Evolutionary conservation across 257 asterid genomes (phyloP), one percentile per base, ranked within the genome.

Genomic region (Petunia secreta): DNA sequence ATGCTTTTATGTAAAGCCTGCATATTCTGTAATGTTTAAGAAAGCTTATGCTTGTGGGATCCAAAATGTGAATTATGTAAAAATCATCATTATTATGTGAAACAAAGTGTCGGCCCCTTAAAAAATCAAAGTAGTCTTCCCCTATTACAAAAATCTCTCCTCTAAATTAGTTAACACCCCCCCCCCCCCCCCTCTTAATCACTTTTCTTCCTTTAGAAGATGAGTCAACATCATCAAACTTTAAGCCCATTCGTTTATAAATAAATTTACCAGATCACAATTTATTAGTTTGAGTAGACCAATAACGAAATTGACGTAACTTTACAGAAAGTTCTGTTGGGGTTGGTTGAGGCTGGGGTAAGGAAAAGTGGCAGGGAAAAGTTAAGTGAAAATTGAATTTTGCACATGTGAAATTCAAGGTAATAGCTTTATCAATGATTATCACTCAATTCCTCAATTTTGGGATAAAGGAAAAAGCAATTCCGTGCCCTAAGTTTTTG

Each of bases 121-220:
- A 46, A 60, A 57, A 59, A 75, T 50, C 46, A 50, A 52, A 25
- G n/a, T 63, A 55, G 13, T 71, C 75, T 78, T 48, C 58, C 43
- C 16, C 71, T 73, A 37, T 39, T 36, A 71, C 88, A 77, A 80
- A 85, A 82, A 82, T 85, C 82, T 82, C 86, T 80, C 86, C 86
- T 73, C 68, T 77, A 62, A 82, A 69, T 77, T 36, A 55, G 83
- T 84, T 77, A 60, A 67, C 48, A 41, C 60, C 34, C 52, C 62
- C 75, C 74, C 48, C 60, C 34, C 52, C 48, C 60, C 60, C 34
- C 52, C 62, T 79, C 74, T 82, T 75, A 77, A 80, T 85, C 75
- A 69, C 60, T 85, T 82, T 80, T 46, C 80, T 69, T 77, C 40
- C 15, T 60, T 14, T 25, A 52, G 4, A 71, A 67, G 84, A 80